Evolutionary conservation across 805 yeast species (phyloP).

Genomic region (Hyphopichia homilentoma): DNA sequence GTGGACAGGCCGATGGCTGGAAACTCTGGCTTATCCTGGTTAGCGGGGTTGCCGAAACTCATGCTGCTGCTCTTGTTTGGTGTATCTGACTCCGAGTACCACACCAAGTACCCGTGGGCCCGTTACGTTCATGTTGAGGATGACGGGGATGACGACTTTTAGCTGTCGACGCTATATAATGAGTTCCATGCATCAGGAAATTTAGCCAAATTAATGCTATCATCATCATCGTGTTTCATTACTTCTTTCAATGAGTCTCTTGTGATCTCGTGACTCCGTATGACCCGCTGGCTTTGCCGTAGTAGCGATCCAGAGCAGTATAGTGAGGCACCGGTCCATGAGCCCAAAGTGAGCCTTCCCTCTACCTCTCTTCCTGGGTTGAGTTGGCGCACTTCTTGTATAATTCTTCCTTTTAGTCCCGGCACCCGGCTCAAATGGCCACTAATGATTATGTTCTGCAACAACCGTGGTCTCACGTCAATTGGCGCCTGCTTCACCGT

Average conservation of each 20-base stretch:
- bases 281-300: constrained; percentile 9
- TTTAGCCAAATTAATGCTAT: not conserved
- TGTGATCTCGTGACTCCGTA: constrained; percentile 19
- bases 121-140: constrained; percentile 6
- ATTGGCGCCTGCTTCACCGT: constrained; percentile 11
- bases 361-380: constrained; percentile 2
- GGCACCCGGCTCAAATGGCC: constrained; percentile 22
- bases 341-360: constrained; percentile 18
- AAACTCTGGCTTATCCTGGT: not conserved
- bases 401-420: constrained; percentile 16
- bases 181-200: not conserved
- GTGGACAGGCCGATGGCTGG: too few relatives aligned
- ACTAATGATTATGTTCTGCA: constrained; percentile 17
- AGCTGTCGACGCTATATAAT: not conserved
- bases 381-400: constrained; percentile 9
- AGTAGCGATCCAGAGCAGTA: constrained; percentile 19
- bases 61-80: too few relatives aligned
- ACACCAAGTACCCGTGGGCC: constrained; percentile 15
- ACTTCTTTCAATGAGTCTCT: constrained; percentile 13
- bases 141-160: constrained; percentile 1
- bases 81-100: constrained; percentile 3
- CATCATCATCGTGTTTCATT: not conserved
- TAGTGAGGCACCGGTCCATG: constrained; percentile 31
- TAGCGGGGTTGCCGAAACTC: not conserved
- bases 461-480: constrained; percentile 15